Evolutionary conservation across 805 yeast species (phyloP), one percentile per base, ranked within the genome.

Genomic region (Saccharomycopsis sp.): DNA sequence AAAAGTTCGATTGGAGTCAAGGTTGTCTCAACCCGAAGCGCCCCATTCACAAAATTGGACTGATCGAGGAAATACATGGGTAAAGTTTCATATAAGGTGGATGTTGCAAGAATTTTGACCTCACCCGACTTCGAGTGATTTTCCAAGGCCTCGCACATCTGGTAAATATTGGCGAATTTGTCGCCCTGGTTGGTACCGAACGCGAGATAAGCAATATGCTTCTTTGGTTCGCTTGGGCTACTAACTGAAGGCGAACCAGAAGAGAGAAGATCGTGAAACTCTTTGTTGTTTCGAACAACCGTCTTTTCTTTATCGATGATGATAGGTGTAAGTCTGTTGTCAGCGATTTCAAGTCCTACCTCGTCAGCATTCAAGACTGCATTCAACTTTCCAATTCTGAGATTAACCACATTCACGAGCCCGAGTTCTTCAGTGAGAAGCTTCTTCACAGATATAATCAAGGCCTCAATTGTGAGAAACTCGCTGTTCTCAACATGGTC

Each of bases 11-110:
- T 74, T 1, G 99, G 98, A 2, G 75, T 63, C 18, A 85, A 74
- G 0, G 62, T 62, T 0, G 97, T 91, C n/a, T 71, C 59, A 15
- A 87, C 74, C 62, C 85, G 81, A 15, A 89, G 67, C 2, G 84
- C 96, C 1, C 97, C 98, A 69, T 94, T 94, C 64, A 84, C 73
- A 66, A 94, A 94, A 64, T 83, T 84, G 1, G 82, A 78, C 71
- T 94, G 99, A 57, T 90, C 88, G 40, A 78, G 70, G 62, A 78
- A 82, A 70, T 91, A 94, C 98, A 94, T 92, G 46, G 99, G 98
- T 64, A 85, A 89, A 20, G 97, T 89, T 59, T 86, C 83, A 69
- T 89, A 94, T 56, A 92, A 71, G 0, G 95, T 82, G 0, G 98
- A 91, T 0, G 92, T 80, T 2, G 79, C 74, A 2, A 76, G 59